These are phyloP conservation scores for Pseudogymnoascus destructans DNA, from an alignment of 2,329 filamentous ascomycete genomes.

Conservation along the genomic window DNA sequence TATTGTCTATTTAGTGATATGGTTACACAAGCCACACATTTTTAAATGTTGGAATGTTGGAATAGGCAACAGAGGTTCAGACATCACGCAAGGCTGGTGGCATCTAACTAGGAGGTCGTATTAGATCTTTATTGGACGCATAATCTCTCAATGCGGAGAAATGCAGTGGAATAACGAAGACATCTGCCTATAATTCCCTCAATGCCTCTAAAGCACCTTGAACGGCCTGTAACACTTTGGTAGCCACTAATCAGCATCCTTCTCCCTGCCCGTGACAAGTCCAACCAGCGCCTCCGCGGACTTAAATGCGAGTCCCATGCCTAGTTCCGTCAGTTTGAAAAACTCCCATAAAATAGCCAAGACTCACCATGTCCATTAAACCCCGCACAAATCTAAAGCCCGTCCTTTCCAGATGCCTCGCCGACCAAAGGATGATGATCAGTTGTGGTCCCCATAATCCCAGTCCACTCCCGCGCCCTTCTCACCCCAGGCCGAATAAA, in stretches of 20 bases:
- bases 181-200: too few species aligned
- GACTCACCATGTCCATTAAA: constrained; percentile 21
- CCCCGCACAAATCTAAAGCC: constrained; percentile 19
- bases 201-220: neutral
- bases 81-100: too few species aligned
- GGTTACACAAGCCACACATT: neutral
- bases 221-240: constrained; percentile 14
- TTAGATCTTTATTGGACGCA: neutral
- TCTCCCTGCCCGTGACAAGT: constrained; percentile 14
- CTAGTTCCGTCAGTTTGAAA: neutral
- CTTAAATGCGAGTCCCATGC: constrained; percentile 19
- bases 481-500: constrained; percentile 33
- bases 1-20: neutral
- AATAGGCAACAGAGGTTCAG: neutral
- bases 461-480: constrained; percentile 39
- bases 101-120: neutral
- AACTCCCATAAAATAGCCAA: neutral
- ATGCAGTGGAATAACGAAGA: too few species aligned
- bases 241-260: constrained; percentile 17
- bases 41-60: neutral
- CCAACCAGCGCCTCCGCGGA: constrained; percentile 17
- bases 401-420: constrained; percentile 30
- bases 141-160: neutral
- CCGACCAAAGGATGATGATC: constrained; percentile 43
- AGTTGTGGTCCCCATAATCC: constrained; percentile 43